Evolutionary conservation across 2,329 filamentous ascomycete genomes (phyloP).

Genomic region (Aspergillus amoenus): DNA sequence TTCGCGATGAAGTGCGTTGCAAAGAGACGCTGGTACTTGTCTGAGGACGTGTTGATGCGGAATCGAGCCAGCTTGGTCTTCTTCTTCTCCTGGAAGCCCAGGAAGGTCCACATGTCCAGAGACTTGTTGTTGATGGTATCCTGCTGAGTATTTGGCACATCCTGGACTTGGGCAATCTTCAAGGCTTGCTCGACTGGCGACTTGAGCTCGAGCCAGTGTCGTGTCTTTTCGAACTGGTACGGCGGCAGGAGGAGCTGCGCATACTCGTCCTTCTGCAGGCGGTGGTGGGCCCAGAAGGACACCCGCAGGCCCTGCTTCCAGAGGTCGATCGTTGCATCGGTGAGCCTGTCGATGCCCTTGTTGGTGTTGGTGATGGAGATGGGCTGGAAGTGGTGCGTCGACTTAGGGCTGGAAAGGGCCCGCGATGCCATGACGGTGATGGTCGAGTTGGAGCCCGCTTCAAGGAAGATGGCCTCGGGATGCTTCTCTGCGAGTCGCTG

Average conservation of each 20-base stretch:
- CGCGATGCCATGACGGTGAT: neutral
- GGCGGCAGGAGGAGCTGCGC: slow-evolving; percentile 33
- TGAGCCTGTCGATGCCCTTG: slow-evolving; percentile 10
- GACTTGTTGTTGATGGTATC: no score
- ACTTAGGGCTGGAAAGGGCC: neutral
- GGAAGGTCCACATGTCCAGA: neutral
- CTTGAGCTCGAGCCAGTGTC: neutral
- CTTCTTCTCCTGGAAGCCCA: neutral
- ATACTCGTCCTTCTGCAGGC: slow-evolving; percentile 24
- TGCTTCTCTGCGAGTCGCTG: neutral
- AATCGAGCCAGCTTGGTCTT: slow-evolving; percentile 36
- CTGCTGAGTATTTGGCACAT: no score
- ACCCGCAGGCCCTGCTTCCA: slow-evolving; percentile 40
- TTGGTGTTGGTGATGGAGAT: neutral
- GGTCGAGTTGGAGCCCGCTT: neutral
- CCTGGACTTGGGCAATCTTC: no score
- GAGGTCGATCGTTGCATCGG: slow-evolving; percentile 28
- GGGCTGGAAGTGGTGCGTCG: neutral
- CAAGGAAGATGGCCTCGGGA: neutral
- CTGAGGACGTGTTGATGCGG: slow-evolving; percentile 40
- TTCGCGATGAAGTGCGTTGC: slow-evolving; percentile 41
- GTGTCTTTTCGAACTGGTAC: slow-evolving; percentile 42
- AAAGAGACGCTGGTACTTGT: slow-evolving; percentile 37
- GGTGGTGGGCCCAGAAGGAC: neutral
- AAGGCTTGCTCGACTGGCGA: no score